Evolutionary conservation across 768 basidiomycete species (phyloP).

Genomic region (Lactifluus subvellereus): DNA sequence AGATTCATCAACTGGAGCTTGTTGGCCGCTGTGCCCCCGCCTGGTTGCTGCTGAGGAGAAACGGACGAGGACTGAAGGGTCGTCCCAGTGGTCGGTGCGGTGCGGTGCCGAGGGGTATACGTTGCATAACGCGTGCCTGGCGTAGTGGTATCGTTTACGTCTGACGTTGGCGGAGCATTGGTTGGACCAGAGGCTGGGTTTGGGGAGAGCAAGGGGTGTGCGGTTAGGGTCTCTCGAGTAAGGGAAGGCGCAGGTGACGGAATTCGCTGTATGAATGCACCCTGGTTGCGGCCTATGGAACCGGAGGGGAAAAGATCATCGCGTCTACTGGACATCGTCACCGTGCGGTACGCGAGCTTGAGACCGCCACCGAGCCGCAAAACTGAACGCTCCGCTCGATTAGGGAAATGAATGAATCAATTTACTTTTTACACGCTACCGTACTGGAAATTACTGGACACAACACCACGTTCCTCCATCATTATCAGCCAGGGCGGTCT

Average conservation of each 20-base stretch:
- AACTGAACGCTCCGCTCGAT: neutral
- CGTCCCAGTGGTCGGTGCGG: slow-evolving; percentile 41
- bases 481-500: neutral
- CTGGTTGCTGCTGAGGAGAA: slow-evolving; percentile 40
- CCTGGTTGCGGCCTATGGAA: slow-evolving; percentile 50
- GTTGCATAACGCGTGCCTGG: slow-evolving; percentile 55
- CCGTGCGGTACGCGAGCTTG: slow-evolving; percentile 17
- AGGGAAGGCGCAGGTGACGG: slow-evolving; percentile 31
- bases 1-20: slow-evolving; percentile 68
- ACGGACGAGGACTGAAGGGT: slow-evolving; percentile 38
- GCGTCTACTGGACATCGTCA: slow-evolving; percentile 35
- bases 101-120: slow-evolving; percentile 70
- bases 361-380: neutral
- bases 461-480: neutral
- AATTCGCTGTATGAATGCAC: slow-evolving; percentile 37
- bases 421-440: no score
- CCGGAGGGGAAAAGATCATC: slow-evolving; percentile 43
- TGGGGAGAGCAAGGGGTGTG: slow-evolving; percentile 63
- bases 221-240: slow-evolving; percentile 46
- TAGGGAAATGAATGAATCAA: neutral
- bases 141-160: slow-evolving; percentile 18
- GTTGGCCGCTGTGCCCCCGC: slow-evolving; percentile 52
- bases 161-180: slow-evolving; percentile 22
- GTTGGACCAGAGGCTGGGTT: slow-evolving; percentile 30
- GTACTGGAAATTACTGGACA: neutral